phyloP scores from a whole-genome alignment of 139 green algal genomes.

The Chlamydomonas schloesseri region DNA sequence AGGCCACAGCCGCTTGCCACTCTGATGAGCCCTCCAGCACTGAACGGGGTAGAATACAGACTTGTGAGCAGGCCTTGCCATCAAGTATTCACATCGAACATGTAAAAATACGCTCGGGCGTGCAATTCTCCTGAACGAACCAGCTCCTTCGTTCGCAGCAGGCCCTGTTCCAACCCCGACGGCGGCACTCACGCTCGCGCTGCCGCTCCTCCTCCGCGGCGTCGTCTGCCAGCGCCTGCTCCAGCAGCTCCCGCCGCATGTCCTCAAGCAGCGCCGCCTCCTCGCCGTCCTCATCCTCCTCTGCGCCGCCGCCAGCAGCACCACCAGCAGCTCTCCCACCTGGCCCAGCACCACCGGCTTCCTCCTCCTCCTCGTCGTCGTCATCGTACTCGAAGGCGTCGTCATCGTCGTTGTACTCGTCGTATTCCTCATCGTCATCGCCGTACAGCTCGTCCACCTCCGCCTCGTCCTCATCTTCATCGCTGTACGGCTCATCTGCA shows the following conservation, averaged over 20 bases:
- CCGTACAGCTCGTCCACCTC: not conserved
- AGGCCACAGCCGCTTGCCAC: not conserved
- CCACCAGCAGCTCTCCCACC: too few species aligned
- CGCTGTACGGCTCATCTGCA: too few species aligned
- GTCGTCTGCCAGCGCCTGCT: not conserved
- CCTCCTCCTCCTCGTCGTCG: not conserved
- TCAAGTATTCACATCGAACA: too few species aligned
- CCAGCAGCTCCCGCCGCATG: not conserved
- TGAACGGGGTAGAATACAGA: too few species aligned
- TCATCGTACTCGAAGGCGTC: not conserved
- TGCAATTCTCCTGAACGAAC: too few species aligned
- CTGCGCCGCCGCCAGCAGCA: not conserved
- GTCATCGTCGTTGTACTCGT: not conserved
- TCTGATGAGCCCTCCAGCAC: not conserved
- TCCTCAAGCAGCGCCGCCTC: not conserved
- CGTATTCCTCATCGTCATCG: slow-evolving; percentile 16
- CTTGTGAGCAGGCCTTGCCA: too few species aligned
- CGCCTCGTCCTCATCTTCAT: slow-evolving; percentile 15
- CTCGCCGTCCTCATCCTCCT: not conserved
- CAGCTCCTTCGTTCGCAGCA: too few species aligned
- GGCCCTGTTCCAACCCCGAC: too few species aligned
- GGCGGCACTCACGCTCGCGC: slow-evolving; percentile 7
- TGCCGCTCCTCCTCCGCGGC: slow-evolving; percentile 15
- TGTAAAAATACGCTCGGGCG: too few species aligned
- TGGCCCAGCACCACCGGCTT: not conserved